These are phyloP conservation scores for Gracilaria caudata DNA, from an alignment of 23 red algal genomes.

Conservation along the genomic window DNA sequence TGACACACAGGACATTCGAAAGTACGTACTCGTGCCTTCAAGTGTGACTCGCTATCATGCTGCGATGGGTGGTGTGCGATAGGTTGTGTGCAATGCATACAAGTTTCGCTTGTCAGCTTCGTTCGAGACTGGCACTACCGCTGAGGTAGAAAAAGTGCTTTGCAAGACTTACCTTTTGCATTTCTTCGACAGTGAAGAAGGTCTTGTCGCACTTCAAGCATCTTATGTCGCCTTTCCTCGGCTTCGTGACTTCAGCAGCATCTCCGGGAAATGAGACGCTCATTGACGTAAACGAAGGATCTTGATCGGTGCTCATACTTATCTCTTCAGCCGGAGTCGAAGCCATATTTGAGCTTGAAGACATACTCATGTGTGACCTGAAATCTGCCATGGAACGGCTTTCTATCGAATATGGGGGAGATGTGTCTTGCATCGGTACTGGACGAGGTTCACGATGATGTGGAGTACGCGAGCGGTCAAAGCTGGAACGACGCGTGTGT, in stretches of 20 bases:
- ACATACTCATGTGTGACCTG: background rate
- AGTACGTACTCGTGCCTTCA: background rate
- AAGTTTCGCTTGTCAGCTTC: slow-evolving; percentile 3
- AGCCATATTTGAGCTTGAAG: background rate
- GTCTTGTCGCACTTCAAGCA: background rate
- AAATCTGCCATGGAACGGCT: slow-evolving; percentile 15
- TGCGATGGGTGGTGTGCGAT: background rate
- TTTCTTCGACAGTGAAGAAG: background rate
- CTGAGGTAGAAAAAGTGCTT: background rate
- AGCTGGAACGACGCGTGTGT: background rate
- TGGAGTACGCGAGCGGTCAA: background rate
- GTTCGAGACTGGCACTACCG: background rate
- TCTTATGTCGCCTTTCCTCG: background rate
- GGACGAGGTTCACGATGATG: background rate
- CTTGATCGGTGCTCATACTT: background rate
- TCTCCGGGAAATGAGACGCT: background rate
- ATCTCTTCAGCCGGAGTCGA: background rate
- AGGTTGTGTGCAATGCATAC: background rate
- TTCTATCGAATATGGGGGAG: background rate
- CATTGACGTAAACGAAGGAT: background rate
- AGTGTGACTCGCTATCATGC: background rate
- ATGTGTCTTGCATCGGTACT: slow-evolving; percentile 2
- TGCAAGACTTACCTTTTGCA: slow-evolving; percentile 9
- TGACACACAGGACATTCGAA: slow-evolving; percentile 31
- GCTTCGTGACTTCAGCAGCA: background rate